Evolutionary conservation across 768 basidiomycete species (phyloP).

Genomic region (Holtermanniella nyarrowii): DNA sequence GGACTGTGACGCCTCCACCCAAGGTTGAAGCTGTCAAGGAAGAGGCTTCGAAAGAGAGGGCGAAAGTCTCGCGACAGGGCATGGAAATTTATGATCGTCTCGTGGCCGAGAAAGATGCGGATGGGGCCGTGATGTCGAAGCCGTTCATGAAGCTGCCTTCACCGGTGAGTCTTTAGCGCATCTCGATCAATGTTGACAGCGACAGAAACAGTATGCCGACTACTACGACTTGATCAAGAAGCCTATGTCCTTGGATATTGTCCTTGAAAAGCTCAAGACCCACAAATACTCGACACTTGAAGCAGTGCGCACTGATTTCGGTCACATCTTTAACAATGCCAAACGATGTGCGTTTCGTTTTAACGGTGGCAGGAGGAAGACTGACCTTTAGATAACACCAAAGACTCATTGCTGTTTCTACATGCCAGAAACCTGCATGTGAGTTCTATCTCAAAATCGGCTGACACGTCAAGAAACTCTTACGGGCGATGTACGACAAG

Average conservation of each 20-base stretch:
- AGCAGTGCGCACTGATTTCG: constrained; percentile 30
- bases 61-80: constrained; percentile 21
- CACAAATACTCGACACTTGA: constrained; percentile 25
- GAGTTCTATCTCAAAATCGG: constrained; percentile 1
- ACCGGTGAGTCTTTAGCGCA: constrained; percentile 15
- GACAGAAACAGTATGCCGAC: constrained; percentile 27
- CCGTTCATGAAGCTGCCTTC: constrained; percentile 33
- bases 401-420: constrained; percentile 32
- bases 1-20: constrained; percentile 17
- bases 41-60: constrained; percentile 29
- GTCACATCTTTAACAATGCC: constrained; percentile 38
- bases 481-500: constrained; percentile 17
- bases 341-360: constrained; percentile 34
- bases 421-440: constrained; percentile 38
- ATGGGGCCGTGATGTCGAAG: constrained; percentile 22
- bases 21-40: constrained; percentile 12
- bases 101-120: constrained; percentile 19
- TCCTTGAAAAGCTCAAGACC: constrained; percentile 20
- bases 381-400: constrained; percentile 27
- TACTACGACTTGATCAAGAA: constrained; percentile 37
- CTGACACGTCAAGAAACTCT: constrained; percentile 23
- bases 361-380: neutral
- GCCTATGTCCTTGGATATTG: constrained; percentile 29
- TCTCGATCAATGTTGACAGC: neutral
- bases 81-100: constrained; percentile 24